A percentile compares a stretch with the other conserved stretches of the same genome.
These are phyloP conservation scores for Spatholobus suberectus DNA, from an alignment of 306 rosid species.

Conservation along the genomic window DNA sequence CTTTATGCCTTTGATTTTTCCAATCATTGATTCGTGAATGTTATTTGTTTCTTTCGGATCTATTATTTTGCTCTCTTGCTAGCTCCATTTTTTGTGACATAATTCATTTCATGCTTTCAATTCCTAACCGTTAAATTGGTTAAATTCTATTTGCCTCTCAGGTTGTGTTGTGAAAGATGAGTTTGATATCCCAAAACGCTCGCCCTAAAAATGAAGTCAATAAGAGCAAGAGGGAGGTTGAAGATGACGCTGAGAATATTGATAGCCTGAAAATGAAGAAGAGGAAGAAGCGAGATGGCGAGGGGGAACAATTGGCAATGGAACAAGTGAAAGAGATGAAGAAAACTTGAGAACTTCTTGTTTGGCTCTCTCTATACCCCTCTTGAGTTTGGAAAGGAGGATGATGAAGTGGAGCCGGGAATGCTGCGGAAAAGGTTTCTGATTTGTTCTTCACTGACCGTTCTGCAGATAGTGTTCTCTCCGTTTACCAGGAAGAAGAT, in stretches of 20 bases:
- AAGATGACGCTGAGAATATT: conserved; percentile 32
- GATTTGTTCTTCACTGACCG: conserved; percentile 74
- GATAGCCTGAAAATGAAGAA: conserved; percentile 54
- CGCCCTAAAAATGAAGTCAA: conserved; percentile 36
- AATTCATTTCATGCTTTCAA: background rate
- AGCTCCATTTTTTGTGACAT: background rate
- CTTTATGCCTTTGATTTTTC: background rate
- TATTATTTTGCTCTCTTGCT: background rate
- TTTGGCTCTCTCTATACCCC: conserved; percentile 82
- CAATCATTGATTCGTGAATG: background rate
- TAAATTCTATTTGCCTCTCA: background rate
- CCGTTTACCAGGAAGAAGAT: conserved; percentile 57
- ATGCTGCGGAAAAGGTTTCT: conserved; percentile 35
- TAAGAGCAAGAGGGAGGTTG: conserved; percentile 52
- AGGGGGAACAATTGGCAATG: conserved; percentile 42
- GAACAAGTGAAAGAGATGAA: conserved; percentile 77
- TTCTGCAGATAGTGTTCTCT: conserved; percentile 54
- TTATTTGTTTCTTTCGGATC: background rate
- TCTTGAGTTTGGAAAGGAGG: conserved; percentile 68
- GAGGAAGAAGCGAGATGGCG: conserved; percentile 65
- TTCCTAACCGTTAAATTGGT: background rate
- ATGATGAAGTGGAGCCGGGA: conserved; percentile 41
- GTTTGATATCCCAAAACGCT: conserved; percentile 79
- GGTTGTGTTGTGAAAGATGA: conserved; percentile 59
- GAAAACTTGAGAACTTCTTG: conserved; percentile 71